A percentile compares a stretch with the other conserved stretches of the same genome.
These are phyloP conservation scores for Pseudohyphozyma bogoriensis DNA, from an alignment of 768 basidiomycete genomes.

Conservation along the genomic window DNA sequence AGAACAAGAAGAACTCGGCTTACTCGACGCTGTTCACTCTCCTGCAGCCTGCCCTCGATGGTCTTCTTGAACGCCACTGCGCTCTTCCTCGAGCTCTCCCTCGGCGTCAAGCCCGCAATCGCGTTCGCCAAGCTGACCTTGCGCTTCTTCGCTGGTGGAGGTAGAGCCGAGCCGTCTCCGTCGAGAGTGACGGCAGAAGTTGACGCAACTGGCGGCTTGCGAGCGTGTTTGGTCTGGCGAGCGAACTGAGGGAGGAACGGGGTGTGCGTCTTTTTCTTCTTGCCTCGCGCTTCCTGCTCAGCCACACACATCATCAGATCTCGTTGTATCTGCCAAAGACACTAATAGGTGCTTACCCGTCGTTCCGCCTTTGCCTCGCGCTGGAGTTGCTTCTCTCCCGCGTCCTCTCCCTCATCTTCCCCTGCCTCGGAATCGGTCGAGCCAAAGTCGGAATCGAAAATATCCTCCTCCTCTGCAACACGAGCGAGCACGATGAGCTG, in stretches of 20 bases:
- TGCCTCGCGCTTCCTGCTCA: constrained; percentile 15
- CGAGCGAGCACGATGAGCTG: too few species aligned
- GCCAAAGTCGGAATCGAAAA: constrained; percentile 74
- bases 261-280: constrained; percentile 23
- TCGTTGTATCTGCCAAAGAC: too few species aligned
- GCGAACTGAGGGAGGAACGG: constrained; percentile 24
- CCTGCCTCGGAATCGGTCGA: constrained; percentile 57
- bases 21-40: constrained; percentile 13
- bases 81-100: constrained; percentile 16
- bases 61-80: constrained; percentile 16
- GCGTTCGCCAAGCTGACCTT: constrained; percentile 2
- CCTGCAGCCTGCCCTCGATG: constrained; percentile 39
- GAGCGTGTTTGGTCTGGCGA: constrained; percentile 11
- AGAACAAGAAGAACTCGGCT: neutral
- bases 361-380: constrained; percentile 24
- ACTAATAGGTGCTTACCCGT: constrained; percentile 8
- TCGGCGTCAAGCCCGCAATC: neutral
- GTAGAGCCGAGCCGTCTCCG: neutral
- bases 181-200: constrained; percentile 22
- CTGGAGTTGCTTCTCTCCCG: constrained; percentile 42
- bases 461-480: constrained; percentile 61
- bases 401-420: constrained; percentile 49
- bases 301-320: neutral
- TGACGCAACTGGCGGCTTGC: constrained; percentile 17
- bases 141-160: constrained; percentile 7